These are phyloP conservation scores for Diaporthe helianthi DNA, from an alignment of 2,329 filamentous ascomycete genomes.

Conservation along the genomic window DNA sequence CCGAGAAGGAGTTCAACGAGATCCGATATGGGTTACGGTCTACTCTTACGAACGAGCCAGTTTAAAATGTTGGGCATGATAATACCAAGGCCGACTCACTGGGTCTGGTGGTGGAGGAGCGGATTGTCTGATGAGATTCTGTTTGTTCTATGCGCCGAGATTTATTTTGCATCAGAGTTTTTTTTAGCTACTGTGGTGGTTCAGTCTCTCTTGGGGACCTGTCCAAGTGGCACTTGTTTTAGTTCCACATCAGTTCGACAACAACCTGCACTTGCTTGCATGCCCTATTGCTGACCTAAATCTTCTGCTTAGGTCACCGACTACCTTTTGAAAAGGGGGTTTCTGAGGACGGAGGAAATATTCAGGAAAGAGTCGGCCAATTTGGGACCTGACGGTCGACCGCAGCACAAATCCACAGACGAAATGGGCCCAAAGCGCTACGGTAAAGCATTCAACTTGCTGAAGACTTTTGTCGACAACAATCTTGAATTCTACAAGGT, in stretches of 20 bases:
- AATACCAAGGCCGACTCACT: neutral
- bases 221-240: neutral
- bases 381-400: constrained; percentile 80
- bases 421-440: constrained; percentile 81
- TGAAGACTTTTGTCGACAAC: constrained; percentile 87
- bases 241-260: neutral
- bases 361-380: constrained; percentile 89
- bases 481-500: constrained; percentile 95
- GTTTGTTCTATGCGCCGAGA: neutral
- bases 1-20: too few species aligned
- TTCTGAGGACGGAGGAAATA: constrained; percentile 89
- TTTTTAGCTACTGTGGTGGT: neutral
- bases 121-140: too few species aligned
- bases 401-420: constrained; percentile 70
- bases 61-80: neutral
- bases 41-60: neutral
- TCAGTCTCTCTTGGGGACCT: neutral
- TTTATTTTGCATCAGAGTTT: neutral
- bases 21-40: neutral
- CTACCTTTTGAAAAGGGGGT: constrained; percentile 94
- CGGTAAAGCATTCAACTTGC: constrained; percentile 72
- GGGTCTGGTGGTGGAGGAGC: neutral
- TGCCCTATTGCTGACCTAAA: neutral
- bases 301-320: constrained; percentile 72
- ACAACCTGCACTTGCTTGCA: neutral